Conservation (phyloP, 2,329 filamentous ascomycete genomes). For the Hypoxylon sp. region DNA sequence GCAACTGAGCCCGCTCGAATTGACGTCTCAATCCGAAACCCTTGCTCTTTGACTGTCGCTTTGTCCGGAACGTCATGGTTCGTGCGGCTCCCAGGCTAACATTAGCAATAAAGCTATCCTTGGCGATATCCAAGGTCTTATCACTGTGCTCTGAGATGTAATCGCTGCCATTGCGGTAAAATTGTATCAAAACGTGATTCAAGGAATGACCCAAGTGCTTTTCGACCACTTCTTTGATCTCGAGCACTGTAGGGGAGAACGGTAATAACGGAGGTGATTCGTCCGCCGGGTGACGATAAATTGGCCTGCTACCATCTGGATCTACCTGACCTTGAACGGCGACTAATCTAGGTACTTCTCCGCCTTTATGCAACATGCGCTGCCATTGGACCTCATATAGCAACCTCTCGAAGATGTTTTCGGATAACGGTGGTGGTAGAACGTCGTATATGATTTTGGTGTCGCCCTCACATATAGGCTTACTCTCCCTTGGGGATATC, state of each 20-base stretch:
- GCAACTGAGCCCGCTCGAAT: slow-evolving; percentile 78
- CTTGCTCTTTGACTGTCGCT: slow-evolving; percentile 64
- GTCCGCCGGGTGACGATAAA: slow-evolving; percentile 96
- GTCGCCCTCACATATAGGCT: slow-evolving; percentile 82
- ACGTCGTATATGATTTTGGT: slow-evolving; percentile 81
- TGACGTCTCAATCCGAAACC: slow-evolving; percentile 61
- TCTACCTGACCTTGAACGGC: slow-evolving; percentile 85
- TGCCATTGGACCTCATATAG: slow-evolving; percentile 87
- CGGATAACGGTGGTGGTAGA: slow-evolving; percentile 69
- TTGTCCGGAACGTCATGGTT: slow-evolving; percentile 90
- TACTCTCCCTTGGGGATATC: slow-evolving; percentile 53
- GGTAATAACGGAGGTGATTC: slow-evolving; percentile 82
- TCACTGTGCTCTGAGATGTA: slow-evolving; percentile 98
- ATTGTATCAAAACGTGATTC: slow-evolving; percentile 93
- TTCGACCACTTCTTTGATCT: slow-evolving; percentile 79
- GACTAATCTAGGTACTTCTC: slow-evolving; percentile 91
- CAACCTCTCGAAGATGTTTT: slow-evolving; percentile 77
- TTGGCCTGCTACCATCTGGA: slow-evolving; percentile 80
- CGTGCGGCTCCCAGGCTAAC: slow-evolving; percentile 93
- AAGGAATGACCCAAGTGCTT: slow-evolving; percentile 80
- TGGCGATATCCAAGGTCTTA: slow-evolving; percentile 92
- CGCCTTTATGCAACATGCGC: slow-evolving; percentile 91
- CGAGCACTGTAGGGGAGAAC: slow-evolving; percentile 81
- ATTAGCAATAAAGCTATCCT: slow-evolving; percentile 88
- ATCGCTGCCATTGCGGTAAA: slow-evolving; percentile 90